phyloP scores from a whole-genome alignment of 768 basidiomycete species.

The Suillus subaureus region DNA sequence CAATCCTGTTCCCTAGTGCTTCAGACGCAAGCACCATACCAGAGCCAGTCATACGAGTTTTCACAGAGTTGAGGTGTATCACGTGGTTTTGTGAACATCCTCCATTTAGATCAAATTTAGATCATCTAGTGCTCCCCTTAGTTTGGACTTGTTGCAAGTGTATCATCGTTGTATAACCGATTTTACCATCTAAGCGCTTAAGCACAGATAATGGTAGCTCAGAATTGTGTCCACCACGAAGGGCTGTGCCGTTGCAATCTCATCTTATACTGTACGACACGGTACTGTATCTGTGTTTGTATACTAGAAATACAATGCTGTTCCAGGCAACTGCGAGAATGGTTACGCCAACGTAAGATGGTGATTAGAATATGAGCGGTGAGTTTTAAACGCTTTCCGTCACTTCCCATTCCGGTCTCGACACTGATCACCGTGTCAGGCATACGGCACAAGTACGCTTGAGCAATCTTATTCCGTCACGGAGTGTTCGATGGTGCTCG shows the following conservation, averaged over 20 bases:
- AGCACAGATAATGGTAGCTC: neutral
- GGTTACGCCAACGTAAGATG: no score
- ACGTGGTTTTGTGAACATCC: slow-evolving; percentile 10
- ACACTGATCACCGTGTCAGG: neutral
- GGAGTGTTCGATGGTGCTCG: no score
- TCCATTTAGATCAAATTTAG: neutral
- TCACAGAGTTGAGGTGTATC: slow-evolving; percentile 28
- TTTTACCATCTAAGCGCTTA: neutral
- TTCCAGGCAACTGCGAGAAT: no score
- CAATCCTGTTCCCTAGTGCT: slow-evolving; percentile 37
- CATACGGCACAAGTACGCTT: neutral
- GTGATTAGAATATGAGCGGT: no score
- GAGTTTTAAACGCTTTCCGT: no score
- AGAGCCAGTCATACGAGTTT: slow-evolving; percentile 40
- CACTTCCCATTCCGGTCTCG: neutral
- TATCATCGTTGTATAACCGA: neutral
- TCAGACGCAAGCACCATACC: slow-evolving; percentile 58
- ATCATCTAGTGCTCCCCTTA: neutral
- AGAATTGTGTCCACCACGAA: neutral
- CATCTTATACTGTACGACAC: neutral
- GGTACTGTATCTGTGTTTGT: neutral
- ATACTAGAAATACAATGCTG: no score
- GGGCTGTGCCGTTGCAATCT: neutral
- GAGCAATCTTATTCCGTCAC: neutral
- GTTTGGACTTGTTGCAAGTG: neutral